Base-by-base conservation (phyloP, 2,329 filamentous ascomycete species). In the Scopulariopsis brevicaulis region DNA sequence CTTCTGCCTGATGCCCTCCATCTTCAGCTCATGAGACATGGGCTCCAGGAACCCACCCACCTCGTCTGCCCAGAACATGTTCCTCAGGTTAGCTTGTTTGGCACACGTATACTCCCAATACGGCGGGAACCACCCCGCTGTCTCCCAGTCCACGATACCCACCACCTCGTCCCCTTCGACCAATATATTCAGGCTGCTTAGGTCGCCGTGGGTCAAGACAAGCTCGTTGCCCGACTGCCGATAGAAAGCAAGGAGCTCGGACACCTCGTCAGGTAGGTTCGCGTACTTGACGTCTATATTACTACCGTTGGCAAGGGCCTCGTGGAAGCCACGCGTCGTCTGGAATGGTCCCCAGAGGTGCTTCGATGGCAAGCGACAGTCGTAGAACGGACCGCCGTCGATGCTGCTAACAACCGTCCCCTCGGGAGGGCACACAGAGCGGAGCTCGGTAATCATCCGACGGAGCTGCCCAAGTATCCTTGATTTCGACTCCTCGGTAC, bases 171-270 rank as follows among this genome's bases (percentile, higher is more conserved):
- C 64, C 14, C 58, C 65, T 4, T 55, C 55, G 10, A 63, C 62
- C 10, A 67, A n/a, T 18, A 67, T 60, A 25, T 67, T 67, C 6
- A 63, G 32, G 28, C 62, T 63, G 50, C 62, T 66, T 1, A 67
- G 59, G 43, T 67, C 64, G 37, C 64, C 64, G 25, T 53, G 51
- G 20, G 51, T 53, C 25, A 34, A 25, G 18, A 14, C 14, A 8
- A 34, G 20, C 32, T 53, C 32, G 14, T 4, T 2, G 12, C 51
- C 25, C 24, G 51, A 15, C 1, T 2, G 59, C 58, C 58, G 25
- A n/a, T 53, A 34, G 32, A 53, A 53, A 18, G 24, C 51, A 25
- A 53, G n/a, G n/a, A 34, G 51, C 11, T 53, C 51, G 8, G 51
- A 20, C 14, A 53, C 15, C 1, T 24, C 51, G 2, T 20, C 20